phyloP scores from a whole-genome alignment of 306 rosid genomes.

The Castanea mollissima region DNA sequence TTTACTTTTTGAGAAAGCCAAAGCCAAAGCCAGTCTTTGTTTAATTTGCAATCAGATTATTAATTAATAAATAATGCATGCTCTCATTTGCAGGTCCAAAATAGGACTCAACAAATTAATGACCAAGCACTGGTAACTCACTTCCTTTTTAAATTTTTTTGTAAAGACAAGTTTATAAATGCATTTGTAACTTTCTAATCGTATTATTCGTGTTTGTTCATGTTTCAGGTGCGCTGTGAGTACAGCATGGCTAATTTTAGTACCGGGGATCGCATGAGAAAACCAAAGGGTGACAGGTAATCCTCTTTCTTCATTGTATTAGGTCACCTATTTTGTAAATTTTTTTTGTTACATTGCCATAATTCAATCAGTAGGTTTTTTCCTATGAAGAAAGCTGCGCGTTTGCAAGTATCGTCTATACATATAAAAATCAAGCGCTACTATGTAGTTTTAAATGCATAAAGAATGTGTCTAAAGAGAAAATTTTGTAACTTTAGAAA shows the following conservation, averaged over 20 bases:
- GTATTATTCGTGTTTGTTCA: slow-evolving; percentile 1
- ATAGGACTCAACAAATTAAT: slow-evolving; percentile 66
- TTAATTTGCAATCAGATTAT: neutral
- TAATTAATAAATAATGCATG: neutral
- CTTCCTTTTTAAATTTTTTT: neutral
- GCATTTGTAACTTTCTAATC: neutral
- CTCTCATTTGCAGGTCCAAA: slow-evolving; percentile 58
- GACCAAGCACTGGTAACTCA: slow-evolving; percentile 55
- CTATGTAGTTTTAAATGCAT: neutral
- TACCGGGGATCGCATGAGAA: slow-evolving; percentile 90
- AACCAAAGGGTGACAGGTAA: slow-evolving; percentile 88
- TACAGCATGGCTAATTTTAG: slow-evolving; percentile 95
- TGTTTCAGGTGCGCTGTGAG: slow-evolving; percentile 74
- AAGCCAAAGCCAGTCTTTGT: no score
- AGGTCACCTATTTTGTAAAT: neutral
- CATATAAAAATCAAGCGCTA: neutral
- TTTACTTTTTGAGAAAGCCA: no score
- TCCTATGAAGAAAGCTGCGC: neutral
- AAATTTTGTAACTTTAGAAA: neutral
- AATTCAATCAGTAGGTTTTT: neutral
- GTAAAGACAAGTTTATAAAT: neutral
- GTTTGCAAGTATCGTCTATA: neutral
- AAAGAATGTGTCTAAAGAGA: no score
- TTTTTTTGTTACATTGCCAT: no score
- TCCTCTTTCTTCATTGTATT: neutral